A percentile compares a stretch with the other conserved stretches of the same genome.
Evolutionary conservation across 805 yeast species (phyloP).

Genomic region (Zygosaccharomyces gambellarensis): DNA sequence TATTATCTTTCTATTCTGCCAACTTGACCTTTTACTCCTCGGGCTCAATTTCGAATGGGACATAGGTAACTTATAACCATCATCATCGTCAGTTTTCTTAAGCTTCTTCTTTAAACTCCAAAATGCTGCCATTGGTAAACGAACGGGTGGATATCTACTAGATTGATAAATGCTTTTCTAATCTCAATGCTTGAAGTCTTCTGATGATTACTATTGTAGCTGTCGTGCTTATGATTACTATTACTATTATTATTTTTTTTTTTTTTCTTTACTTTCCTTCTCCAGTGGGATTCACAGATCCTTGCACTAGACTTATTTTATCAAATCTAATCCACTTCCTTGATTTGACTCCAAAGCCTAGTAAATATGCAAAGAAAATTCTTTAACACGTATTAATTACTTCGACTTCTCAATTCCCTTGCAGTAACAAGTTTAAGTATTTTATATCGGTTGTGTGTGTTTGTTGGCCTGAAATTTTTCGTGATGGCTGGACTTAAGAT

Average conservation of each 20-base stretch:
- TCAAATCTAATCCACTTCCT: background rate
- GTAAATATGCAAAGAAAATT: background rate
- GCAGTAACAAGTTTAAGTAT: background rate
- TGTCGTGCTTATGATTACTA: too few relatives aligned
- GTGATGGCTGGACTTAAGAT: constrained; percentile 6
- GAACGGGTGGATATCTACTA: background rate
- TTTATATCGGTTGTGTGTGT: background rate
- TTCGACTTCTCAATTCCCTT: constrained; percentile 9
- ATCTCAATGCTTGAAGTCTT: background rate
- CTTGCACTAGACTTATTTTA: background rate
- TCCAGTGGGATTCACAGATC: background rate
- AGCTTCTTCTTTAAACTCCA: constrained; percentile 10
- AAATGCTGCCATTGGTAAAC: constrained; percentile 7
- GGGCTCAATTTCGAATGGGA: constrained; percentile 15
- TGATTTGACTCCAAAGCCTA: background rate
- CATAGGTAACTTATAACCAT: constrained; percentile 11
- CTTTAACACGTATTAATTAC: constrained; percentile 12
- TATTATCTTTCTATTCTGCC: background rate
- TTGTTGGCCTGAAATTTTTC: constrained; percentile 3
- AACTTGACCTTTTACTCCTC: background rate
- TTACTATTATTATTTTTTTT: too few relatives aligned
- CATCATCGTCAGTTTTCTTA: constrained; percentile 13
- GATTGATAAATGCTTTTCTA: background rate
- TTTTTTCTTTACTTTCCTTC: background rate
- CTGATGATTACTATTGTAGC: background rate